Evolutionary conservation across 345 rosid genomes (phyloP).

Genomic region (Hibiscus syriacus): DNA sequence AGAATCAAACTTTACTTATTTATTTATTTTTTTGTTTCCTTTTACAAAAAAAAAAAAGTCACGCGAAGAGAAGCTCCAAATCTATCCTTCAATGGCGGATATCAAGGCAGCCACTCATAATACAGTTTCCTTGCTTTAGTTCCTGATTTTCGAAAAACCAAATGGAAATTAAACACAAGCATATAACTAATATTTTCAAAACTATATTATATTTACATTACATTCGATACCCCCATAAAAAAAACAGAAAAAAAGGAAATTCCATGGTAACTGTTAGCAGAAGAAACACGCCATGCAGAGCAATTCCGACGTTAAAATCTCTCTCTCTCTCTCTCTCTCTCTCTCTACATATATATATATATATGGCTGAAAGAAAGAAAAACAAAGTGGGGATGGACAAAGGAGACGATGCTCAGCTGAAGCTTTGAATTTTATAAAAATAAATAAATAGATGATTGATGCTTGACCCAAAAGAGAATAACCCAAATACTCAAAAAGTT

Average conservation of each 20-base stretch:
- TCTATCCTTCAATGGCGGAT: slow-evolving; percentile 8
- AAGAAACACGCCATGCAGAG: no score
- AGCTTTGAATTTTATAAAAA: not conserved
- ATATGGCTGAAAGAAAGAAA: no score
- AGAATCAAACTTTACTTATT: slow-evolving; percentile 6
- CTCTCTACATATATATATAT: no score
- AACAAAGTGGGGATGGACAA: not conserved
- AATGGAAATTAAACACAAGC: not conserved
- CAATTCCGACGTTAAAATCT: no score
- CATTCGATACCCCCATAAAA: not conserved
- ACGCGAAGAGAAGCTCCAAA: slow-evolving; percentile 3
- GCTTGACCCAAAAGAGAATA: not conserved
- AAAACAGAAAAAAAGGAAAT: not conserved
- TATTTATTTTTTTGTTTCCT: not conserved
- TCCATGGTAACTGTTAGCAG: no score
- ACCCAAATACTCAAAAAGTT: slow-evolving; percentile 11
- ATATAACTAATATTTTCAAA: no score
- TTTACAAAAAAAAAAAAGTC: not conserved
- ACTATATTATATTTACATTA: not conserved
- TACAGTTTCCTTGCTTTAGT: slow-evolving; percentile 9
- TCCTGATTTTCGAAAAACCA: slow-evolving; percentile 17
- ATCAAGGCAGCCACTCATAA: slow-evolving; percentile 4
- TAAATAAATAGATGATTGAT: no score
- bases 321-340: no score
- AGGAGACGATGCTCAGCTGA: slow-evolving; percentile 15